Conservation (phyloP, 106 monocot genomes). For the Allium sativum region DNA sequence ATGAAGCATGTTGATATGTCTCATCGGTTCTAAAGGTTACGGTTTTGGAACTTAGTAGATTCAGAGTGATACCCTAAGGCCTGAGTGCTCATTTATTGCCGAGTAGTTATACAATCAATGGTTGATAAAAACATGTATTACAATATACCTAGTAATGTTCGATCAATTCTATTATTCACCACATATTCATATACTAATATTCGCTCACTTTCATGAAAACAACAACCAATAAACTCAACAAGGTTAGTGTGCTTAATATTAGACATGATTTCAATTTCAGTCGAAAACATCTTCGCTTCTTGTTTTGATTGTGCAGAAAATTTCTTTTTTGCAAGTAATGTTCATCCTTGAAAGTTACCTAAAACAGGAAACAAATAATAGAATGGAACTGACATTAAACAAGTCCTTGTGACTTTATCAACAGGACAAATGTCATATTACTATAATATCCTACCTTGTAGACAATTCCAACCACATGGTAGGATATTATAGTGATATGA, state of each 20-base stretch:
- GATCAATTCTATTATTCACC: conserved; percentile 31
- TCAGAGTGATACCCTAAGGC: too few species aligned
- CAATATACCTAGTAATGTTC: conserved; percentile 24
- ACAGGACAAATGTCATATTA: background rate
- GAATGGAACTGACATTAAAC: background rate
- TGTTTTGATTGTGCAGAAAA: conserved; percentile 39
- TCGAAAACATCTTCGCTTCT: conserved; percentile 27
- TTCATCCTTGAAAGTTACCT: conserved; percentile 28
- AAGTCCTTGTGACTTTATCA: background rate
- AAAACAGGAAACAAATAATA: background rate
- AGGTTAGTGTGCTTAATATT: conserved; percentile 40
- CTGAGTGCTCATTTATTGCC: too few species aligned
- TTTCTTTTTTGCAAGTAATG: conserved; percentile 28
- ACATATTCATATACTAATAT: conserved; percentile 39
- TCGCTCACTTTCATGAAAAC: conserved; percentile 22
- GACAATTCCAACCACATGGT: conserved; percentile 56
- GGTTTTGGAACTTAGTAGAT: too few species aligned
- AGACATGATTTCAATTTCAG: conserved; percentile 30
- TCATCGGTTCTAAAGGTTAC: too few species aligned
- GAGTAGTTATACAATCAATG: too few species aligned
- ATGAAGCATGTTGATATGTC: too few species aligned
- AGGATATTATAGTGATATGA: too few species aligned
- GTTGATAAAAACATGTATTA: too few species aligned
- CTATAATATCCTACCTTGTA: conserved; percentile 32
- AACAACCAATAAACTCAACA: conserved; percentile 34